Percentiles rank a stretch among this genome's conserved stretches.
Evolutionary conservation across 257 asterid species (phyloP).

Genomic region (Ilex aquifolium): DNA sequence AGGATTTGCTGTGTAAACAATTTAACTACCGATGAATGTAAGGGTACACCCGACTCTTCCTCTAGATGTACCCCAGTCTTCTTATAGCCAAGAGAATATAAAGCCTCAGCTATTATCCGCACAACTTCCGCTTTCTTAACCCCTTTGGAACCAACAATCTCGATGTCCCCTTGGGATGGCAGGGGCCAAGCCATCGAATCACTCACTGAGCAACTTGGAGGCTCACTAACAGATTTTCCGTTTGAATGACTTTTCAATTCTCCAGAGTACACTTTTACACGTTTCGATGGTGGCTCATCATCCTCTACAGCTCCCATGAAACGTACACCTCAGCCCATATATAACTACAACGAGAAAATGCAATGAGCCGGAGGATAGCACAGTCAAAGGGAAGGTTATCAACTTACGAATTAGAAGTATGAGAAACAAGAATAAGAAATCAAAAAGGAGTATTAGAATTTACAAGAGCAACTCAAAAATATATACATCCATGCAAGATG

Average conservation of each 20-base stretch:
- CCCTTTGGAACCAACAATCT: constrained; percentile 68
- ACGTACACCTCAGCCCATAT: constrained; percentile 77
- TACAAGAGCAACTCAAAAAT: too few species aligned
- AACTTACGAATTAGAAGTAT: too few species aligned
- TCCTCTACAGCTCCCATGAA: constrained; percentile 91
- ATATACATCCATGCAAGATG: too few species aligned
- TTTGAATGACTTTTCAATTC: constrained; percentile 41
- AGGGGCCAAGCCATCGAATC: constrained; percentile 62
- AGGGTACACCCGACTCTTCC: constrained; percentile 71
- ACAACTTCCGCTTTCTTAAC: constrained; percentile 69
- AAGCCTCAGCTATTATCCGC: constrained; percentile 67
- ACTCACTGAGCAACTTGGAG: constrained; percentile 42
- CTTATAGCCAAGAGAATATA: constrained; percentile 74
- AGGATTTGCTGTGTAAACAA: constrained; percentile 63
- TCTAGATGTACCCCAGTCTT: constrained; percentile 56
- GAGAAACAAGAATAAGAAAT: too few species aligned
- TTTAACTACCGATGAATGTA: constrained; percentile 53
- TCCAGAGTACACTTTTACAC: constrained; percentile 58
- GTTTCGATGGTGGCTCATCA: constrained; percentile 79
- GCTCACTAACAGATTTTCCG: constrained; percentile 41
- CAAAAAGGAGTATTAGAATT: too few species aligned
- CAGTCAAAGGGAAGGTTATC: too few species aligned
- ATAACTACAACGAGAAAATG: constrained; percentile 24
- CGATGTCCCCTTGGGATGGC: constrained; percentile 53
- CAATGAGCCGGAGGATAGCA: background rate